Conservation (phyloP, 345 rosid species). For the Lepidium sativum region DNA sequence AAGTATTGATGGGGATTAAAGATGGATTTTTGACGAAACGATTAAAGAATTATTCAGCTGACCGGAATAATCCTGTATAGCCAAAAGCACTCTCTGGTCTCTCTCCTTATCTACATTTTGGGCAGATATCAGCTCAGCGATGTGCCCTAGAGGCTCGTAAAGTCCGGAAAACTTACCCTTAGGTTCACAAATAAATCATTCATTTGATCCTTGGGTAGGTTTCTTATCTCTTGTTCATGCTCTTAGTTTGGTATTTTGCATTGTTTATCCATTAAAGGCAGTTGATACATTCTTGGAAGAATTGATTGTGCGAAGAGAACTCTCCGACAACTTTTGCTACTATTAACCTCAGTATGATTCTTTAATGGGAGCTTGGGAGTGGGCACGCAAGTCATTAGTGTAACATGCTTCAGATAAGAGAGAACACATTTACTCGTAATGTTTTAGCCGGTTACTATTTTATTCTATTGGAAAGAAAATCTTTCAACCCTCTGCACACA, state of each 20-base stretch:
- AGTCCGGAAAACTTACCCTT: slow-evolving; percentile 39
- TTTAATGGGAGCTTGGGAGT: slow-evolving; percentile 81
- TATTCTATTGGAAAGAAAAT: not conserved
- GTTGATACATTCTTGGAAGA: slow-evolving; percentile 86
- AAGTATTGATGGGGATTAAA: slow-evolving; percentile 56
- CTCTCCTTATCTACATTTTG: slow-evolving; percentile 92
- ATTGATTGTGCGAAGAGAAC: slow-evolving; percentile 79
- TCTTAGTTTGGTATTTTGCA: slow-evolving; percentile 4
- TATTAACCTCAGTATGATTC: slow-evolving; percentile 87
- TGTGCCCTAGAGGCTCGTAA: slow-evolving; percentile 83
- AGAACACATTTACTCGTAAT: slow-evolving; percentile 67
- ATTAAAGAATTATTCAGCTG: slow-evolving; percentile 57
- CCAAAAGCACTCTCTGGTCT: slow-evolving; percentile 80
- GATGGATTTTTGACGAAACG: slow-evolving; percentile 77
- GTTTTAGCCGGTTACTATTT: not conserved
- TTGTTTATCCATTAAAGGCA: slow-evolving; percentile 39
- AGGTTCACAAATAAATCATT: slow-evolving; percentile 36
- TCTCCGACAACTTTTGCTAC: slow-evolving; percentile 82
- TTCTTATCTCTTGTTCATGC: not conserved
- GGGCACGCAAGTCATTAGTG: slow-evolving; percentile 76
- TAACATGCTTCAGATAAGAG: slow-evolving; percentile 77
- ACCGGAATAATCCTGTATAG: slow-evolving; percentile 80
- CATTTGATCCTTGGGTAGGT: not conserved
- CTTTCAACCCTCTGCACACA: not conserved
- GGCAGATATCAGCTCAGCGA: slow-evolving; percentile 87